Conservation (phyloP, 2,329 filamentous ascomycete species). For the Aspergillus bombycis region DNA sequence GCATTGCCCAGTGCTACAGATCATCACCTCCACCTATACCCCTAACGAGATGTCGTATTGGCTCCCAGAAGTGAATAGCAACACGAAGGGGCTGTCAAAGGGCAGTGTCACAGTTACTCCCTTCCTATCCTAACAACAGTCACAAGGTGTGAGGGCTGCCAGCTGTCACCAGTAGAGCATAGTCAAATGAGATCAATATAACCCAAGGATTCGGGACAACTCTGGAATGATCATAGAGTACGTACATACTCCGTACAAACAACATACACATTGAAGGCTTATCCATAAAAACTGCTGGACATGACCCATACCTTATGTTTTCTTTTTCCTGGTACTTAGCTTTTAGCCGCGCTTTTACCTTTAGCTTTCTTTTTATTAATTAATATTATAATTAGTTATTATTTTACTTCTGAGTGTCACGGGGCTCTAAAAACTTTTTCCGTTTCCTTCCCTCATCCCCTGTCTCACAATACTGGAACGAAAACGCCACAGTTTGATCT, state of each 20-base stretch:
- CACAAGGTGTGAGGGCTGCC: constrained; percentile 23
- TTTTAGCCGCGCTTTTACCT: constrained; percentile 10
- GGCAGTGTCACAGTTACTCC: constrained; percentile 17
- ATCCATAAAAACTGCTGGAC: constrained; percentile 3
- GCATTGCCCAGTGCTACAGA: constrained; percentile 4
- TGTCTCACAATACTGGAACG: constrained; percentile 6
- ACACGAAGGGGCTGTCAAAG: constrained; percentile 6
- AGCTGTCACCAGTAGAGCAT: constrained; percentile 22
- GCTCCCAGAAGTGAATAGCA: neutral
- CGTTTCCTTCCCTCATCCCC: neutral
- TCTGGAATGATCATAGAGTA: neutral
- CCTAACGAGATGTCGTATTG: neutral
- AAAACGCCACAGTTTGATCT: constrained; percentile 20
- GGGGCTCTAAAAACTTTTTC: constrained; percentile 12
- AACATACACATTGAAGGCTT: neutral
- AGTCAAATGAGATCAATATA: constrained; percentile 12
- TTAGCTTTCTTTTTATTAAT: neutral
- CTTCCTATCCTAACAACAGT: constrained; percentile 14
- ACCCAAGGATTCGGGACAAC: neutral
- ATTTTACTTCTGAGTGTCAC: constrained; percentile 16
- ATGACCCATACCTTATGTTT: neutral
- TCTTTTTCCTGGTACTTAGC: constrained; percentile 2
- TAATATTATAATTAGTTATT: neutral
- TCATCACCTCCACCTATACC: neutral
- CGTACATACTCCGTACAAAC: neutral